Evolutionary conservation across 768 basidiomycete species (phyloP), one percentile per base, ranked within the genome.

Genomic region (Chalciporus sphaerocephalus): DNA sequence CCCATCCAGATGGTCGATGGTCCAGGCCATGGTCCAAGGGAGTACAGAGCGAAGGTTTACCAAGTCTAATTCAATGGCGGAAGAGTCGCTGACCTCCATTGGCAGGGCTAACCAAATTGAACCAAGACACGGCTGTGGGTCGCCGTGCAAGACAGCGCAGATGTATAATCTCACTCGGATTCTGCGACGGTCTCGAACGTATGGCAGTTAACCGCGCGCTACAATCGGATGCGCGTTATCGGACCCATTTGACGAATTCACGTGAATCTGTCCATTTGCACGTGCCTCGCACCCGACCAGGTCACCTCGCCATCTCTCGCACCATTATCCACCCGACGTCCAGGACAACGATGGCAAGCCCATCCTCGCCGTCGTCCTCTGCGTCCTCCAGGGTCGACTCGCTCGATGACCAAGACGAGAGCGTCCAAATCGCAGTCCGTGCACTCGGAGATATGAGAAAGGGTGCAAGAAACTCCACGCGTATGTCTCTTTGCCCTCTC

Each of bases 381-480:
- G 25, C 39, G 32, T 35, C 53, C 2, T 36, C 49, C 8, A 41
- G 40, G n/a, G 38, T 40, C 12, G 25, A 27, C 12, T 12, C 59
- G 2, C 67, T 78, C 54, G 74, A 74, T 40, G 71, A 73, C 57
- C 76, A 85, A 46, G 87, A 88, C 52, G 87, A 88, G 64, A 82
- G 79, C 55, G 86, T 89, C 0, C 76, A 81, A 41, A 91, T 90
- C 59, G 90, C 89, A 17, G 81, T 87, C 11, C 68, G 75, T 28
- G 89, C 87, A 1, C 73, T 92, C 13, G 87, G 76, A 21, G 84
- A 87, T 57, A 90, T 91, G 89, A 74, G 84, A 44, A 83, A 75
- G 42, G 71, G 75, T 47, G 60, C 48, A 0, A 48, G 50, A 38
- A 18, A 50, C 15, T 52, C 55, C 1, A 43, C 44, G 6, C 21